A percentile compares a stretch with the other conserved stretches of the same genome.
Conservation (phyloP, 2,329 filamentous ascomycete species). For the Didymella lethalis region DNA sequence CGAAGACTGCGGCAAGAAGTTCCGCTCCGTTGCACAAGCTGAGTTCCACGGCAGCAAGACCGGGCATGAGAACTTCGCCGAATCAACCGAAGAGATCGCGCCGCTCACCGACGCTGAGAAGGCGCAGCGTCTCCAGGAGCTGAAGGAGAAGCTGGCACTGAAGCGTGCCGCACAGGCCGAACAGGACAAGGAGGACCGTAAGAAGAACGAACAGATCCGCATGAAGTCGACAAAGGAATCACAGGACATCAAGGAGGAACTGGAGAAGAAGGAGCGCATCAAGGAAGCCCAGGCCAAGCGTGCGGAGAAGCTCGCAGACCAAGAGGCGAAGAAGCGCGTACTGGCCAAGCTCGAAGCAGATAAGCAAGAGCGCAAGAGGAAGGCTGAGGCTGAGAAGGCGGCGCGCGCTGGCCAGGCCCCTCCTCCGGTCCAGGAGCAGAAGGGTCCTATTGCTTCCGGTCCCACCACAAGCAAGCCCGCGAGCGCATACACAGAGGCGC, state of each 20-base stretch:
- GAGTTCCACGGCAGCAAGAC: constrained; percentile 92
- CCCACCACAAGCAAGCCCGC: constrained; percentile 67
- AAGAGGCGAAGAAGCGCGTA: constrained; percentile 86
- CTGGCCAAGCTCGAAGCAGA: constrained; percentile 94
- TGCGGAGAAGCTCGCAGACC: constrained; percentile 84
- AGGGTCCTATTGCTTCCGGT: constrained; percentile 57
- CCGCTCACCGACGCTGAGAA: constrained; percentile 93
- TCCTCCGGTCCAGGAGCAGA: constrained; percentile 56
- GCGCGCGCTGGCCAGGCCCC: constrained; percentile 77
- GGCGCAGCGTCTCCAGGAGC: constrained; percentile 76
- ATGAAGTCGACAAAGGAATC: constrained; percentile 88
- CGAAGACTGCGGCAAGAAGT: constrained; percentile 93
- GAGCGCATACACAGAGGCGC: constrained; percentile 78
- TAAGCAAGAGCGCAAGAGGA: constrained; percentile 85
- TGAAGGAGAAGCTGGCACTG: constrained; percentile 73
- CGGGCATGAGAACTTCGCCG: constrained; percentile 87
- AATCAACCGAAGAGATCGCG: constrained; percentile 91
- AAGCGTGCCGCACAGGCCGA: constrained; percentile 74
- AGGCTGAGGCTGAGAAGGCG: constrained; percentile 85
- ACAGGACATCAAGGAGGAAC: constrained; percentile 88
- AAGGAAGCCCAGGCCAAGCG: constrained; percentile 89
- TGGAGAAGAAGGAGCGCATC: constrained; percentile 86
- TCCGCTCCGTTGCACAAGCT: constrained; percentile 80
- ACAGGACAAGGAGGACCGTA: constrained; percentile 80
- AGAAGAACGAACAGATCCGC: constrained; percentile 84